Conservation (phyloP, 345 rosid species). For the Diplotaxis tenuifolia region DNA sequence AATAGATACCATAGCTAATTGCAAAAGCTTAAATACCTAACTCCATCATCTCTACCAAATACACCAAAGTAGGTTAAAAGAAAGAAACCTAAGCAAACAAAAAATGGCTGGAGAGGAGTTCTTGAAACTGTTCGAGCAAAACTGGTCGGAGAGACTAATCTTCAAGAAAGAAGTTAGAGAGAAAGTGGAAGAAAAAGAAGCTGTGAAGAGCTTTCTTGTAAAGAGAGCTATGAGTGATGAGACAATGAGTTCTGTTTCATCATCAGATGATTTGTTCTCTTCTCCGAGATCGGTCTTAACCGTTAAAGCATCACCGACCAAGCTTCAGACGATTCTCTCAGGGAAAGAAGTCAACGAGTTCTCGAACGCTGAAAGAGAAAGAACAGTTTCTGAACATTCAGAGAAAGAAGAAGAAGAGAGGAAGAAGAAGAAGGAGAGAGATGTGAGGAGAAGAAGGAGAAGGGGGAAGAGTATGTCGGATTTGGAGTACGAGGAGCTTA, state of each 20-base stretch:
- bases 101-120: conserved; percentile 46
- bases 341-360: conserved; percentile 47
- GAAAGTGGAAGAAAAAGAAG: conserved; percentile 11
- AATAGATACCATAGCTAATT: background rate
- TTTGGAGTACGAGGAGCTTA: conserved; percentile 61
- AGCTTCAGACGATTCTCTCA: conserved; percentile 54
- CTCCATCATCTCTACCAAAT: background rate
- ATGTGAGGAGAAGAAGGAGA: conserved; percentile 12
- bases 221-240: conserved; percentile 54
- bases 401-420: conserved; percentile 23
- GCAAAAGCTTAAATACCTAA: conserved; percentile 8
- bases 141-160: conserved; percentile 49
- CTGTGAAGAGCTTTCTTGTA: conserved; percentile 16
- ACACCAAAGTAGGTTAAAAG: background rate
- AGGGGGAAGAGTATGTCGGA: conserved; percentile 60
- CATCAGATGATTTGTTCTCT: conserved; percentile 36
- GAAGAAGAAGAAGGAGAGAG: conserved; percentile 23
- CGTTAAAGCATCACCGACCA: conserved; percentile 22
- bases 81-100: background rate
- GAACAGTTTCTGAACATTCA: conserved; percentile 1
- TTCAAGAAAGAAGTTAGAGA: conserved; percentile 17
- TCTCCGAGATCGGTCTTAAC: conserved; percentile 48
- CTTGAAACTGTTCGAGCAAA: conserved; percentile 42
- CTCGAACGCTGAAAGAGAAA: background rate
- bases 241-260: conserved; percentile 31